A percentile compares a stretch with the other conserved stretches of the same genome.
Conservation (phyloP, 2,329 filamentous ascomycete genomes). For the Grosmannia penicillata region DNA sequence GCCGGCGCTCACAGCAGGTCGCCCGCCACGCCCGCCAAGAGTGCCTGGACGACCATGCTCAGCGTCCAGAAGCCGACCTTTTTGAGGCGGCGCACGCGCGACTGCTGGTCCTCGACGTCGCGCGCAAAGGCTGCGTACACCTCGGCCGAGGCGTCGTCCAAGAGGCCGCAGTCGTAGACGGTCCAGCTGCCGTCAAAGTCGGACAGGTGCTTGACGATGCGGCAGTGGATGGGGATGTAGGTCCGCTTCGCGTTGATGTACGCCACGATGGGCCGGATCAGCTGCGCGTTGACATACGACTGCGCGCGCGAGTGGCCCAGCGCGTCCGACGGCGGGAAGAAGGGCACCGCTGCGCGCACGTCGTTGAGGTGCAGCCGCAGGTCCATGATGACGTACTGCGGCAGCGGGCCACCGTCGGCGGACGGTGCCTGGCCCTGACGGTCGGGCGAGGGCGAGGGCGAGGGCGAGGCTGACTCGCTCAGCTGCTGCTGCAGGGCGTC, state of each 20-base stretch:
- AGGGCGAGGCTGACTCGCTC: too few relatives aligned
- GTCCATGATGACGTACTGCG: constrained; percentile 82
- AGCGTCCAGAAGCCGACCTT: constrained; percentile 93
- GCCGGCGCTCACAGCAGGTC: constrained; percentile 38
- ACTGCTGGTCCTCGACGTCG: constrained; percentile 81
- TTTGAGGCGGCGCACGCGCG: constrained; percentile 71
- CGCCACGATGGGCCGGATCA: constrained; percentile 89
- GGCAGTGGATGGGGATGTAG: constrained; percentile 89
- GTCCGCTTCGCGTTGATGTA: constrained; percentile 95
- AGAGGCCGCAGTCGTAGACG: constrained; percentile 79
- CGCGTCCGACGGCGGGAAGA: constrained; percentile 41
- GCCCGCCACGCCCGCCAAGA: constrained; percentile 90
- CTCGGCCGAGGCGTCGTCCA: constrained; percentile 88
- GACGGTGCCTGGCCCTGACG: background rate
- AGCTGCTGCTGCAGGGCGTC: background rate
- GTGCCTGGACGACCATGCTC: constrained; percentile 77
- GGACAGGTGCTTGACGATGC: constrained; percentile 73
- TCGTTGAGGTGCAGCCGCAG: constrained; percentile 91
- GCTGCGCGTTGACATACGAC: constrained; percentile 89
- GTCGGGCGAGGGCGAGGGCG: background rate
- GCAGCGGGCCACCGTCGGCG: constrained; percentile 35
- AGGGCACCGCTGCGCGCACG: constrained; percentile 78
- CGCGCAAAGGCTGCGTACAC: constrained; percentile 88
- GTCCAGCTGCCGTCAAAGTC: constrained; percentile 97
- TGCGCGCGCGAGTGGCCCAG: constrained; percentile 52